These are phyloP conservation scores for Phaffia australis DNA, from an alignment of 768 basidiomycete species.

Conservation along the genomic window DNA sequence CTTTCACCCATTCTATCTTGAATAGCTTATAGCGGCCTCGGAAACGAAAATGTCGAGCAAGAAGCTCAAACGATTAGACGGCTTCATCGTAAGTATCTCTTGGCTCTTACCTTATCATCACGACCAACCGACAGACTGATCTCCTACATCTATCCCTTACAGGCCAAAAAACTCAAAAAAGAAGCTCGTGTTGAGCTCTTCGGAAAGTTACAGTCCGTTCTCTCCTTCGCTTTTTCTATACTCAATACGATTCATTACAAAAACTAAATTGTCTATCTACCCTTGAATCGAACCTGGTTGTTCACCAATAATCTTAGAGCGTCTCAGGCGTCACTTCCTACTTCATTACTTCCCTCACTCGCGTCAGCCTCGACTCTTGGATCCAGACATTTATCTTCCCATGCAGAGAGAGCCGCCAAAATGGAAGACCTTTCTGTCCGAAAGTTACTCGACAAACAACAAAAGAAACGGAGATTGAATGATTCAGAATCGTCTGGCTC, in stretches of 20 bases:
- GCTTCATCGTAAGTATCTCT: slow-evolving; percentile 62
- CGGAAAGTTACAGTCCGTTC: slow-evolving; percentile 65
- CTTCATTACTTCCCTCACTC: slow-evolving; percentile 58
- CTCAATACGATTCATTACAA: slow-evolving; percentile 1
- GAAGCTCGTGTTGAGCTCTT: slow-evolving; percentile 69
- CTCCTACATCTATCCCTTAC: background rate
- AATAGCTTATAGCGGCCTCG: slow-evolving; percentile 16
- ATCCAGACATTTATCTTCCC: slow-evolving; percentile 53
- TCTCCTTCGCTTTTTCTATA: background rate
- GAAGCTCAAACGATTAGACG: slow-evolving; percentile 79
- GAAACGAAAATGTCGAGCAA: slow-evolving; percentile 67
- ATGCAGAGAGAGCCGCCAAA: slow-evolving; percentile 27
- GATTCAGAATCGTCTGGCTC: background rate
- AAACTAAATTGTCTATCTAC: background rate
- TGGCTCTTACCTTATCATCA: background rate
- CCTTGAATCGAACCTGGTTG: background rate
- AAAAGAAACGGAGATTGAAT: background rate
- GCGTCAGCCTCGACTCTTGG: slow-evolving; percentile 77
- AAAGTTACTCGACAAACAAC: slow-evolving; percentile 26
- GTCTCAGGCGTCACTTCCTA: slow-evolving; percentile 58
- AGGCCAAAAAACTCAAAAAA: slow-evolving; percentile 88
- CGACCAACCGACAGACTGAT: background rate
- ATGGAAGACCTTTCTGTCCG: slow-evolving; percentile 28
- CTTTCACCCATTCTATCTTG: background rate
- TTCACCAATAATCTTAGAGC: slow-evolving; percentile 53